Conservation (phyloP, 305 asterid genomes). For the Solanum chacoense region DNA sequence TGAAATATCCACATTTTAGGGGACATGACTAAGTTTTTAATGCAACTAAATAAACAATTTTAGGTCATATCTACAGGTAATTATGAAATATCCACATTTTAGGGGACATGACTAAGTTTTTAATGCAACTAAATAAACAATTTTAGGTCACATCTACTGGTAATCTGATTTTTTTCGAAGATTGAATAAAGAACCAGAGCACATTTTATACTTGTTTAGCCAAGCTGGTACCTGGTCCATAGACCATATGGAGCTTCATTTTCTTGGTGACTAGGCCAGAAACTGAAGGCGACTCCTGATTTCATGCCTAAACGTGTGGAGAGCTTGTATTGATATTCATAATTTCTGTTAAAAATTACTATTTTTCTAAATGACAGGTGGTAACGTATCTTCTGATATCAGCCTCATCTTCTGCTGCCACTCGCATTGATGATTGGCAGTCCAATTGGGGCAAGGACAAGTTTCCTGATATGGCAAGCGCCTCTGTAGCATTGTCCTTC, state of each 20-base stretch:
- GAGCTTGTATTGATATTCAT: not conserved
- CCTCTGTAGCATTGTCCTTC: slow-evolving; percentile 64
- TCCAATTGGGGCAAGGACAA: slow-evolving; percentile 78
- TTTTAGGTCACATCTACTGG: not conserved
- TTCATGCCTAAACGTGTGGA: not conserved
- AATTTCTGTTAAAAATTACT: not conserved
- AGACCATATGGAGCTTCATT: not conserved
- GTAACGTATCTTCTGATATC: slow-evolving; percentile 83
- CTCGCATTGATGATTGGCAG: slow-evolving; percentile 72
- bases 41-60: not conserved
- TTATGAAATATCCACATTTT: not conserved
- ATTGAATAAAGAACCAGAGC: not conserved
- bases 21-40: not conserved
- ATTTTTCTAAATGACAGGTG: slow-evolving; percentile 33
- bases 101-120: not conserved
- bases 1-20: not conserved
- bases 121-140: not conserved
- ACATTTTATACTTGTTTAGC: not conserved
- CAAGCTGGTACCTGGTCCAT: not conserved
- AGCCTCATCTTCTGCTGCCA: slow-evolving; percentile 76
- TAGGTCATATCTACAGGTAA: not conserved
- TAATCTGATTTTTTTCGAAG: not conserved
- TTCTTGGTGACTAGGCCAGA: not conserved
- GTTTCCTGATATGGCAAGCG: slow-evolving; percentile 75
- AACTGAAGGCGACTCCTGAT: not conserved